Conservation (phyloP, 1,284 basidiomycete species). For the Apiotrichum montevideense region DNA sequence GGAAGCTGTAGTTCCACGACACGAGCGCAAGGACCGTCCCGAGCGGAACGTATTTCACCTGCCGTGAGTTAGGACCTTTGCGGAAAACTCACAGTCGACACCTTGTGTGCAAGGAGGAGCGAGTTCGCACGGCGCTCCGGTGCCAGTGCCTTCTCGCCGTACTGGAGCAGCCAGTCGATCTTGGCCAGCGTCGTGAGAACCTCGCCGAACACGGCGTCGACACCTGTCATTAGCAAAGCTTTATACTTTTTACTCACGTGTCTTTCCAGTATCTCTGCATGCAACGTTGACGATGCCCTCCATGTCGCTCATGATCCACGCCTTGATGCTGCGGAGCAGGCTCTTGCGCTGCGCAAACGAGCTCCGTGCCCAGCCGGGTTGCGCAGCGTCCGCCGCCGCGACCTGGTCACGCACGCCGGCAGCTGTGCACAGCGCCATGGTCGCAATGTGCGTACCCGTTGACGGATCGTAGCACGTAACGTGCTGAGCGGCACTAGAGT, state of each 20-base stretch:
- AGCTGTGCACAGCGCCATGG: conserved; percentile 57
- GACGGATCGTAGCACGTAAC: conserved; percentile 89
- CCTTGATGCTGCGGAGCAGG: conserved; percentile 74
- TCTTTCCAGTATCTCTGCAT: conserved; percentile 93
- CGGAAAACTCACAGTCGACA: conserved; percentile 38
- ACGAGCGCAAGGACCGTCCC: conserved; percentile 89
- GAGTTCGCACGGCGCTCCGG: conserved; percentile 68
- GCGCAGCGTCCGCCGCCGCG: conserved; percentile 59
- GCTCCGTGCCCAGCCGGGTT: conserved; percentile 63
- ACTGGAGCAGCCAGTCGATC: conserved; percentile 65
- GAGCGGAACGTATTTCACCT: conserved; percentile 86
- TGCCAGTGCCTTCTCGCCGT: conserved; percentile 67
- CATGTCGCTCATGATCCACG: conserved; percentile 75
- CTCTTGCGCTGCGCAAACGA: conserved; percentile 70
- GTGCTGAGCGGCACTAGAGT: conserved; percentile 54
- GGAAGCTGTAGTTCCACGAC: conserved; percentile 69
- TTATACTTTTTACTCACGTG: conserved; percentile 55
- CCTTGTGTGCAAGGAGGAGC: conserved; percentile 79
- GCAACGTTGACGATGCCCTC: conserved; percentile 81
- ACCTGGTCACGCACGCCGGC: conserved; percentile 68
- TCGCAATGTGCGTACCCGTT: conserved; percentile 56
- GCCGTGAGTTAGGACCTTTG: conserved; percentile 26
- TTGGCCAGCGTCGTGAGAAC: conserved; percentile 83
- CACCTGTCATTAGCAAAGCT: conserved; percentile 52
- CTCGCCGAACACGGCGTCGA: conserved; percentile 85